These are phyloP conservation scores for Mortierella sp. DNA, from an alignment of 371 early-diverging fungal species.

Conservation along the genomic window DNA sequence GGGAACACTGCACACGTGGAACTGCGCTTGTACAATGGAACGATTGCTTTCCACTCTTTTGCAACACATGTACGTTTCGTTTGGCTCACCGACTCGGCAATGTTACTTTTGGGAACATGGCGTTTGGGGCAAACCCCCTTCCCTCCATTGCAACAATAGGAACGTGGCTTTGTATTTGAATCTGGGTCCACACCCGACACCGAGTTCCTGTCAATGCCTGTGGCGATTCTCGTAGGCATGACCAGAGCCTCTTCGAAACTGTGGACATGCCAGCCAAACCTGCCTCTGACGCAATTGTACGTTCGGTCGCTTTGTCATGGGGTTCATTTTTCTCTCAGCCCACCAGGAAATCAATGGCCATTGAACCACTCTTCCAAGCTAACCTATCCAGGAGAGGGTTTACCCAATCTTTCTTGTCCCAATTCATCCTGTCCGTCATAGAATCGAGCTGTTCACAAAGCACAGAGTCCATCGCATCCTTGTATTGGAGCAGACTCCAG, in stretches of 20 bases:
- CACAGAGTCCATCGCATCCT: constrained; percentile 64
- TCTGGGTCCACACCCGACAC: constrained; percentile 25
- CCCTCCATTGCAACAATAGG: constrained; percentile 21
- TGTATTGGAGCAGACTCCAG: constrained; percentile 53
- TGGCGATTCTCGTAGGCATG: constrained; percentile 53
- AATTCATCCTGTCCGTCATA: constrained; percentile 23
- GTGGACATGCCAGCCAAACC: constrained; percentile 45
- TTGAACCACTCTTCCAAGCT: no score
- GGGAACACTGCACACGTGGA: no score
- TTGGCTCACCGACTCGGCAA: no score
- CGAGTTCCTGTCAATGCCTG: constrained; percentile 47
- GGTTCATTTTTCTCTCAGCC: not conserved
- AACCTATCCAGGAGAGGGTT: no score
- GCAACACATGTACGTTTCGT: no score
- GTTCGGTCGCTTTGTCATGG: constrained; percentile 1
- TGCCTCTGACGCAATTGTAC: constrained; percentile 48
- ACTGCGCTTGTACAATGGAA: no score
- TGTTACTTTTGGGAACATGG: no score
- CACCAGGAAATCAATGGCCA: no score
- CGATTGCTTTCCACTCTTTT: no score
- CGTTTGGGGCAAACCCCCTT: no score
- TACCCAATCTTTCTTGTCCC: no score
- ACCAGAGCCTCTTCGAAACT: constrained; percentile 48
- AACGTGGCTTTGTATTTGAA: constrained; percentile 43
- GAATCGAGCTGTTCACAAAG: constrained; percentile 57